These are phyloP conservation scores for Carex pumila DNA, from an alignment of 176 grass and related monocot species.

Conservation along the genomic window DNA sequence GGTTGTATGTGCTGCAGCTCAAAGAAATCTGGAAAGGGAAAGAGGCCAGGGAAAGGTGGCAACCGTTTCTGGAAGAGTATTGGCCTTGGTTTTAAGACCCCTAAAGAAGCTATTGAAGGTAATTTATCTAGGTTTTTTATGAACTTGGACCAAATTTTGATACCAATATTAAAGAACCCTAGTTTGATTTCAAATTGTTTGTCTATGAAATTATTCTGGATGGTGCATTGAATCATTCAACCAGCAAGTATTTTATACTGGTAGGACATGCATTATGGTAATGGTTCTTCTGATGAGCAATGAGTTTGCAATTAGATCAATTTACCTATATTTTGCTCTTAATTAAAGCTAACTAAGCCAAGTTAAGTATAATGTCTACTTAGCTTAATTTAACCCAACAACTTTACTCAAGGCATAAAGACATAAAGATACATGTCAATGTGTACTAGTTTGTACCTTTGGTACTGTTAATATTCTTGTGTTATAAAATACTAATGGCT, in stretches of 20 bases:
- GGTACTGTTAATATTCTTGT: neutral
- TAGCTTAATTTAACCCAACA: neutral
- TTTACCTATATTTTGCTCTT: neutral
- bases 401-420: neutral
- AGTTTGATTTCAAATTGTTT: neutral
- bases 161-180: neutral
- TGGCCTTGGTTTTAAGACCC: constrained; percentile 20
- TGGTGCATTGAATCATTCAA: neutral
- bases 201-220: neutral
- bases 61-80: constrained; percentile 20
- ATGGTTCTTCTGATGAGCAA: neutral
- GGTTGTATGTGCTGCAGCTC: constrained; percentile 1
- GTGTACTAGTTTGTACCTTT: neutral
- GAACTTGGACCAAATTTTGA: neutral
- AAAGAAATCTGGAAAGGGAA: constrained; percentile 23
- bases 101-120: constrained; percentile 19
- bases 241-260: neutral
- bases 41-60: constrained; percentile 21
- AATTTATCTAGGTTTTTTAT: neutral
- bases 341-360: neutral
- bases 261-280: neutral
- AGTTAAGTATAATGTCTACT: neutral
- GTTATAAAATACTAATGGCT: neutral
- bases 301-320: neutral
- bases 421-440: neutral